Evolutionary conservation across 2,329 filamentous ascomycete genomes (phyloP), one percentile per base, ranked within the genome.

Genomic region (Pyricularia sp.): DNA sequence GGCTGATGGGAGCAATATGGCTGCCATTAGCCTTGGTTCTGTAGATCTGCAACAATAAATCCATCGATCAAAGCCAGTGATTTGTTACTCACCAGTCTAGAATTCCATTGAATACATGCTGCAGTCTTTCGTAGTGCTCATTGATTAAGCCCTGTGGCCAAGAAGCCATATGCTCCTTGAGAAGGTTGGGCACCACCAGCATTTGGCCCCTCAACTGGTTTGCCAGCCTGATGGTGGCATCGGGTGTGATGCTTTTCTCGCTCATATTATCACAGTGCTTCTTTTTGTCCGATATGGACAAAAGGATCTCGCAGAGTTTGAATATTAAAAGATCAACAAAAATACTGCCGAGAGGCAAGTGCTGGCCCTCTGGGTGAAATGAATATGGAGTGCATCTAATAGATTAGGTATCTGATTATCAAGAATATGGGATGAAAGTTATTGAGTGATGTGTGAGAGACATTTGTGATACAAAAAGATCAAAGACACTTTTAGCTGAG

Each of bases 1-100:
- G 71, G n/a, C 76, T 75, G n/a, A 90, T 79, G 20, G 11, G 28
- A 14, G 4, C 14, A 4, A 64, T 12, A 33, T 50, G 17, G 11
- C 14, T n/a, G 42, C 5, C 6, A 3, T 50, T 7, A 50, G 42
- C 42, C 6, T 20, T 2, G 42, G 17, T 7, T 36, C 30, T 36
- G 1, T 4, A 26, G 64, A 5, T 65, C 25, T 33, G 25, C 20
- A 33, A 5, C 2, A 6, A 20, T 36, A 2, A 25, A 63, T 42
- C 9, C 20, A 42, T 7, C n/a, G 3, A 7, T 3, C 7, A n/a
- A 64, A 50, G 42, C 3, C 0, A 2, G 30, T 17, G 25, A 12
- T 20, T 33, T 30, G 12, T 9, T n/a, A n/a, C 33, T 23, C 28
- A 64, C 68, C 68, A 33, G 65, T 69, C 68, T 4, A 69, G 55